Evolutionary conservation across 768 basidiomycete species (phyloP).

Genomic region (Russula sp.): DNA sequence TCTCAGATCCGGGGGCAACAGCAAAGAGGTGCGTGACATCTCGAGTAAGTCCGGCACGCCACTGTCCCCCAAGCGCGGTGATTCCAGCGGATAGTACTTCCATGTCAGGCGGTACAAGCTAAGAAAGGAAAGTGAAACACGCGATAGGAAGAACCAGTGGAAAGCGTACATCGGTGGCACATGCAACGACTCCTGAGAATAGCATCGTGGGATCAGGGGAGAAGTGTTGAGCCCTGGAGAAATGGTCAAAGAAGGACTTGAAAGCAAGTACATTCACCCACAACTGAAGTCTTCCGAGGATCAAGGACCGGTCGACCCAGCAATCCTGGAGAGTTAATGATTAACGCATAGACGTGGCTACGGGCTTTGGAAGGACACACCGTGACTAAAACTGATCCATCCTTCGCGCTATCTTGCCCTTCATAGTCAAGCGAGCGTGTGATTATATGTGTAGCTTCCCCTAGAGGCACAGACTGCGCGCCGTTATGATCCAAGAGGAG

Average conservation of each 20-base stretch:
- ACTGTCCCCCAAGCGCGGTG: slow-evolving; percentile 72
- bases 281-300: slow-evolving; percentile 17
- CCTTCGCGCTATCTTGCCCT: slow-evolving; percentile 9
- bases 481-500: slow-evolving; percentile 17
- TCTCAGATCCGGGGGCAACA: slow-evolving; percentile 36
- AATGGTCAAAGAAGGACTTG: not conserved
- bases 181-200: slow-evolving; percentile 78
- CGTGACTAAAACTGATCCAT: slow-evolving; percentile 12
- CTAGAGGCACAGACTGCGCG: slow-evolving; percentile 1
- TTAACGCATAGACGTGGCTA: not conserved
- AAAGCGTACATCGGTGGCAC: slow-evolving; percentile 54
- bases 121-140: not conserved
- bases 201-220: slow-evolving; percentile 72
- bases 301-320: slow-evolving; percentile 20
- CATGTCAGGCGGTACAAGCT: slow-evolving; percentile 58
- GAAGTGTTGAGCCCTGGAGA: slow-evolving; percentile 37
- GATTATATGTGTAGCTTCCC: slow-evolving; percentile 19
- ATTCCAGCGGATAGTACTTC: slow-evolving; percentile 71
- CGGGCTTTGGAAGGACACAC: not conserved
- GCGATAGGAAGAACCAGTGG: not conserved
- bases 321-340: slow-evolving; percentile 3
- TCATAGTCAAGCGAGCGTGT: slow-evolving; percentile 15
- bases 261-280: not conserved
- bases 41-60: slow-evolving; percentile 64
- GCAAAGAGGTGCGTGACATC: slow-evolving; percentile 88